These are phyloP conservation scores for Hericium erinaceus DNA, from an alignment of 768 basidiomycete genomes.

Conservation along the genomic window DNA sequence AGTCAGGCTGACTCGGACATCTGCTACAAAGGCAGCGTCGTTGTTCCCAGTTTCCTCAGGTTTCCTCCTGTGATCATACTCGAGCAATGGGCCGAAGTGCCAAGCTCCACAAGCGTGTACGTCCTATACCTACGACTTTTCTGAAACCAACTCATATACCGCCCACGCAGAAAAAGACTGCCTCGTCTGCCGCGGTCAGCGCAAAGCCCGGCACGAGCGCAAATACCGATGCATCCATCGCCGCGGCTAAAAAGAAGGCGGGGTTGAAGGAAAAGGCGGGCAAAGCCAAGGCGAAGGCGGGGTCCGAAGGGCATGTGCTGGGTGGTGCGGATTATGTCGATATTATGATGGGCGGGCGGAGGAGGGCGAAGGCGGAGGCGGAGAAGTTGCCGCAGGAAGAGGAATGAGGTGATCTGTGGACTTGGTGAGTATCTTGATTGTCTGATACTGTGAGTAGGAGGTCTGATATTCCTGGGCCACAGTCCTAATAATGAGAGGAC, in stretches of 20 bases:
- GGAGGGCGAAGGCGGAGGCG: slow-evolving; percentile 58
- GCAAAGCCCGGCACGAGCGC: neutral
- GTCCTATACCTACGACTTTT: too few relatives aligned
- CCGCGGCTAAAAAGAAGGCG: slow-evolving; percentile 36
- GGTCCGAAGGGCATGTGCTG: slow-evolving; percentile 36
- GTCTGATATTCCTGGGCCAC: too few relatives aligned
- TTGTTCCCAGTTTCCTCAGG: too few relatives aligned
- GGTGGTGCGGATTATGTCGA: slow-evolving; percentile 74
- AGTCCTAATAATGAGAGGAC: too few relatives aligned
- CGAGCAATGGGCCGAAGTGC: slow-evolving; percentile 53
- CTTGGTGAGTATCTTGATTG: too few relatives aligned
- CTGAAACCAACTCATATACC: neutral
- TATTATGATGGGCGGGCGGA: slow-evolving; percentile 61
- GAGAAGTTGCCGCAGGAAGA: slow-evolving; percentile 38
- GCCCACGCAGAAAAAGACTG: slow-evolving; percentile 19
- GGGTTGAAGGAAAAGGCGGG: slow-evolving; percentile 35
- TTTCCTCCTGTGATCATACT: neutral
- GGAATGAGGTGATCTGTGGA: neutral
- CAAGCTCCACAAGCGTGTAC: slow-evolving; percentile 54
- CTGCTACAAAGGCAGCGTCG: too few relatives aligned
- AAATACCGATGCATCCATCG: slow-evolving; percentile 13
- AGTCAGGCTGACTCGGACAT: too few relatives aligned
- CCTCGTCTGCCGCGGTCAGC: slow-evolving; percentile 8
- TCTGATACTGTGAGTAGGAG: too few relatives aligned
- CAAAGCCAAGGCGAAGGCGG: slow-evolving; percentile 15